Conservation (phyloP, 805 yeast genomes). For the Pichia pseudocactophila region DNA sequence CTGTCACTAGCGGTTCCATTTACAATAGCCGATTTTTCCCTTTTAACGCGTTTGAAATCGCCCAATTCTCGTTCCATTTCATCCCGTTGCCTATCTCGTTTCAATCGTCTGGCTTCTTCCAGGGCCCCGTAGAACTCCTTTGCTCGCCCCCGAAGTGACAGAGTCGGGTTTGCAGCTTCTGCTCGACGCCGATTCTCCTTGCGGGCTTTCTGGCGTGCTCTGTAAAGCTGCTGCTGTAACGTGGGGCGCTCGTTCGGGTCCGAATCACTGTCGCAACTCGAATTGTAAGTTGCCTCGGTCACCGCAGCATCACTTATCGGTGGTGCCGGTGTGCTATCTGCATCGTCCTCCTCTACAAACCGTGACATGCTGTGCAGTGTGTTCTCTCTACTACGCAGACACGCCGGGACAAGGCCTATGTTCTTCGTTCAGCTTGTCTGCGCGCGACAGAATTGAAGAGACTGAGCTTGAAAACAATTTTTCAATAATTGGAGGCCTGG, state of each 20-base stretch:
- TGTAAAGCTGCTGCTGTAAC: not conserved
- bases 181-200: constrained; percentile 4
- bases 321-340: too few species aligned
- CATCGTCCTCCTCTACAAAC: too few species aligned
- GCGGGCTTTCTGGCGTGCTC: not conserved
- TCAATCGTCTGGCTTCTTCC: not conserved
- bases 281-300: too few species aligned
- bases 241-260: not conserved
- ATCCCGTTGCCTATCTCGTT: not conserved
- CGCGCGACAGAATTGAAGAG: too few species aligned
- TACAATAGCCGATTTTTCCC: too few species aligned
- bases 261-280: too few species aligned
- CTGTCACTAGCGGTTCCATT: too few species aligned
- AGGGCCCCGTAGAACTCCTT: not conserved
- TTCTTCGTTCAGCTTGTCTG: too few species aligned
- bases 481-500: too few species aligned
- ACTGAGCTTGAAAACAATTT: too few species aligned
- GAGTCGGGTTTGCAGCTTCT: constrained; percentile 14
- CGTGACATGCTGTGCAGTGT: not conserved
- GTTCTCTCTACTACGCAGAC: not conserved
- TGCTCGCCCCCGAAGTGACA: constrained; percentile 13
- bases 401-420: too few species aligned
- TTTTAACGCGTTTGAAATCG: not conserved
- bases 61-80: not conserved
- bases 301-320: too few species aligned